These are phyloP conservation scores for Retiboletus fuscus DNA, from an alignment of 1,284 basidiomycete species.

Conservation along the genomic window DNA sequence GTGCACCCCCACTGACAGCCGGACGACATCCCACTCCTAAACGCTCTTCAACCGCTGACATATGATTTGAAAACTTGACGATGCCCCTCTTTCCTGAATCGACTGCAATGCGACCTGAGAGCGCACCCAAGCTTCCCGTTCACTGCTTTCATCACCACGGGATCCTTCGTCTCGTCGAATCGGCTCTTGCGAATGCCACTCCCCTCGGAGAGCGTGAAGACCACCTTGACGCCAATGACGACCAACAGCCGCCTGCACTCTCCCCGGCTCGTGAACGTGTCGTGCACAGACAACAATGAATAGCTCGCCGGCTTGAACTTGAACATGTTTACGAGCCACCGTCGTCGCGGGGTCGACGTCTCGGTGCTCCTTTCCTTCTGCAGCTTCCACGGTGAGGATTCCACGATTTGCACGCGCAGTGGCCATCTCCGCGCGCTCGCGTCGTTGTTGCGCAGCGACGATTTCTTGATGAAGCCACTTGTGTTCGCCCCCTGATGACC, in stretches of 20 bases:
- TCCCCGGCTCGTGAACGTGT: constrained; percentile 75
- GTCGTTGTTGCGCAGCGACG: too few relatives aligned
- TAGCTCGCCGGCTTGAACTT: constrained; percentile 82
- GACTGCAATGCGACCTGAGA: constrained; percentile 72
- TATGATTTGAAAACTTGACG: constrained; percentile 82
- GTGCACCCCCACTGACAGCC: constrained; percentile 30
- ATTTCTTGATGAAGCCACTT: constrained; percentile 45
- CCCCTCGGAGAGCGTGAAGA: too few relatives aligned
- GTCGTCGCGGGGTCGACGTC: constrained; percentile 68
- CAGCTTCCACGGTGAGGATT: constrained; percentile 56
- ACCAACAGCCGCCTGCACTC: constrained; percentile 82
- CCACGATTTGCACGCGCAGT: too few relatives aligned
- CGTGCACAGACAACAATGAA: constrained; percentile 72
- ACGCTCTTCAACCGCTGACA: constrained; percentile 74
- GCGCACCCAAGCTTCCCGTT: constrained; percentile 61
- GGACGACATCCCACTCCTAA: constrained; percentile 72
- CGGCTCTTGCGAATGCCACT: too few relatives aligned
- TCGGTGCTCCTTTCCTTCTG: constrained; percentile 56
- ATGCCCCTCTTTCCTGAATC: constrained; percentile 89
- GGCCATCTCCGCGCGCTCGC: too few relatives aligned
- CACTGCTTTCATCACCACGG: constrained; percentile 70
- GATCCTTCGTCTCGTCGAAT: too few relatives aligned
- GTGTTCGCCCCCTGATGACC: constrained; percentile 52
- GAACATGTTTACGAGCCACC: constrained; percentile 92
- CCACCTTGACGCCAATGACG: constrained; percentile 74